Conservation (phyloP, 805 yeast species). For the Kazachstania africana region DNA sequence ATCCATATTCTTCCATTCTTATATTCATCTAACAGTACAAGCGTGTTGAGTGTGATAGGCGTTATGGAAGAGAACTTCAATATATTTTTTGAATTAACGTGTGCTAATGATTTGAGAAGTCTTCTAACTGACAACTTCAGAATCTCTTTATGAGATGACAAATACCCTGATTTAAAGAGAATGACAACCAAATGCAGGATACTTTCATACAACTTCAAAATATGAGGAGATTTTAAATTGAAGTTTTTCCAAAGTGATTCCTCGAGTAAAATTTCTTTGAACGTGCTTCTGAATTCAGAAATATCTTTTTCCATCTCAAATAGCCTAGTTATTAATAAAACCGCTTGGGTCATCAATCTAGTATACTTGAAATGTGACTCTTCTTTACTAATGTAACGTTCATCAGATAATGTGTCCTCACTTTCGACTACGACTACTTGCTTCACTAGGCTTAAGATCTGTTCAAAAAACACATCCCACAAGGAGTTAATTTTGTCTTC, state of each 20-base stretch:
- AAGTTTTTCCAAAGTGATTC: conserved; percentile 37
- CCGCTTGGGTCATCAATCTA: conserved; percentile 40
- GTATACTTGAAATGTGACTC: conserved; percentile 56
- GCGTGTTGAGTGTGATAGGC: conserved; percentile 37
- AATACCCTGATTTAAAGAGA: conserved; percentile 15
- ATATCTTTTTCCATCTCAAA: conserved; percentile 11
- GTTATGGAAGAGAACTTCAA: conserved; percentile 36
- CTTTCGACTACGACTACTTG: conserved; percentile 46
- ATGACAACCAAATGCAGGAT: conserved; percentile 29
- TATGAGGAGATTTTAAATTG: conserved; percentile 26
- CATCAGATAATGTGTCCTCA: conserved; percentile 59
- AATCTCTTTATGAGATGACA: conserved; percentile 14
- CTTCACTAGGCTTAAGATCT: conserved; percentile 42
- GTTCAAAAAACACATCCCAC: conserved; percentile 48
- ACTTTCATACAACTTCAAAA: conserved; percentile 32
- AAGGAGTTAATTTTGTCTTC: conserved; percentile 43
- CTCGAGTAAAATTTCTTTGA: conserved; percentile 27
- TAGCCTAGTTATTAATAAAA: conserved; percentile 35
- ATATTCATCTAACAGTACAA: conserved; percentile 33
- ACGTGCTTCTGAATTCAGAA: conserved; percentile 6
- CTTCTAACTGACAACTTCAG: conserved; percentile 26
- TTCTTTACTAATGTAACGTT: conserved; percentile 51
- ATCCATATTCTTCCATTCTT: conserved; percentile 43
- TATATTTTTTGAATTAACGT: conserved; percentile 24
- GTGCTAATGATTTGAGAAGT: conserved; percentile 25